Evolutionary conservation across 257 asterid species (phyloP), one percentile per base, ranked within the genome.

Genomic region (Solanum chmielewskii): DNA sequence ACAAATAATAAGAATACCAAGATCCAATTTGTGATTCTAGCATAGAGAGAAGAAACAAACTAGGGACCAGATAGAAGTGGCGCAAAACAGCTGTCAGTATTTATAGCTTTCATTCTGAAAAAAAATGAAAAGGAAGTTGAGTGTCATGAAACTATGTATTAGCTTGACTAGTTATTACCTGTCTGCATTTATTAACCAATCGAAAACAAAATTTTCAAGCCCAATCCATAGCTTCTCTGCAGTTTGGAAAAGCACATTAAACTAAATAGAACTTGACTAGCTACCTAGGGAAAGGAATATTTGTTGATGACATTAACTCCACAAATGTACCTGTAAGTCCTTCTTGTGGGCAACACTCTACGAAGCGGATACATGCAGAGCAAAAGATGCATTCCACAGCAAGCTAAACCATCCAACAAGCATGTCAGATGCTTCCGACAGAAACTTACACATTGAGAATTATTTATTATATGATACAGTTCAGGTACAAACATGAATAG

Each of bases 381-480:
- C 99, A 97, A 94, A 97, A 97, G 88, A 97, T 97, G 89, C 99
- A 97, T 91, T 97, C 99, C 89, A 96, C 99, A 76, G 99, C 99
- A 84, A 97, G 98, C 99, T 97, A 97, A 90, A 90, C 84, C 85
- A 80, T 49, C 44, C 69, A 45, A 80, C 45, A 80, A 49, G n/a
- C 85, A 27, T 47, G 20, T 80, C 69, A 80, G 85, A 80, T 49
- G 85, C 85, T 49, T 18, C 15, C 18, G 49, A 29, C 44, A 80
- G 45, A 49, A 80, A 47, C 56, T 23, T 76, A 76, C 37, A 42
- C 20, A 42, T 76, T 12, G 31, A 80, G 20, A 68, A 78, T 47
- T 29, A 47, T 10, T 29, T 80, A 27, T 52, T 47, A 80, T 45
- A 27, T 77, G 62, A 78, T 78, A 78, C 66, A 47, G 42, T 47